Conservation (phyloP, 495 filamentous ascomycete genomes). For the Cercophora newfieldiana region DNA sequence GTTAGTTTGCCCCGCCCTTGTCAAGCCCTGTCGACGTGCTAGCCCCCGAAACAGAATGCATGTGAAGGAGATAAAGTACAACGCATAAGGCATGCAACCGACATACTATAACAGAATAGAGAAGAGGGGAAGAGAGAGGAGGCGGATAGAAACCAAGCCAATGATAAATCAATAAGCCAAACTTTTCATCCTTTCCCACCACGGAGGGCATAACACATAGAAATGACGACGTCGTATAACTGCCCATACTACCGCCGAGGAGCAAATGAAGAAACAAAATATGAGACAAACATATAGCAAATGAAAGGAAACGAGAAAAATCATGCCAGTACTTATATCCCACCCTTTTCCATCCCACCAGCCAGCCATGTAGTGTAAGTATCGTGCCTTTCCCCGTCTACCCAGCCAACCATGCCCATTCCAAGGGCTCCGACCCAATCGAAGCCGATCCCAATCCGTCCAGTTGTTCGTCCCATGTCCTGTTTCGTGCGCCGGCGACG, state of each 20-base stretch:
- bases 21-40: slow-evolving; percentile 6
- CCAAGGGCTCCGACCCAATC: slow-evolving; percentile 1
- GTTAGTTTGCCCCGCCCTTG: not conserved
- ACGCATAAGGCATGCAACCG: slow-evolving; percentile 14
- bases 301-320: slow-evolving; percentile 7
- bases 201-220: not conserved
- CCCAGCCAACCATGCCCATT: slow-evolving; percentile 1
- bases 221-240: not conserved
- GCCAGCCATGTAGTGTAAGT: not conserved
- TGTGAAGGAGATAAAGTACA: slow-evolving; percentile 14
- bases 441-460: not conserved
- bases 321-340: slow-evolving; percentile 6
- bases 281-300: slow-evolving; percentile 1
- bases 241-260: not conserved
- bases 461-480: not conserved
- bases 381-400: not conserved
- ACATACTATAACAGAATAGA: not conserved
- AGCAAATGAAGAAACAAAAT: not conserved
- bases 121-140: not conserved
- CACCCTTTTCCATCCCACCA: slow-evolving; percentile 9
- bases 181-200: slow-evolving; percentile 8
- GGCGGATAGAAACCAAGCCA: slow-evolving; percentile 4
- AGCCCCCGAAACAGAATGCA: slow-evolving; percentile 15
- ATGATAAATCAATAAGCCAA: slow-evolving; percentile 16
- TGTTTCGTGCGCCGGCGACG: not conserved